phyloP scores from a whole-genome alignment of 805 yeast genomes.

The Teunomyces tritomae region DNA sequence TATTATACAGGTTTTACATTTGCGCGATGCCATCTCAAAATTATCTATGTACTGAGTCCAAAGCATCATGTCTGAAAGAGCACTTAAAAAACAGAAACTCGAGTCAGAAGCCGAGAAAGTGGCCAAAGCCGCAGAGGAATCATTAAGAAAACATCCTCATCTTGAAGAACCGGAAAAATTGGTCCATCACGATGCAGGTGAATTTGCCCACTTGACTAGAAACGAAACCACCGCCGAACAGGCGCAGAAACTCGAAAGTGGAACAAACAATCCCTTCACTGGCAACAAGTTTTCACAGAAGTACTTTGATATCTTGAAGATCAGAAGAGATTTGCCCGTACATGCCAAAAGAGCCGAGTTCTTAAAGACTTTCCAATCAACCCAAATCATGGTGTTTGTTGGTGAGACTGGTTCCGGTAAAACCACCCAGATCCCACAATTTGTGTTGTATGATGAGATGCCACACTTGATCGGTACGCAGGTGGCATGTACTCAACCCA shows the following conservation, averaged over 20 bases:
- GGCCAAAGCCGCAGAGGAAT: slow-evolving; percentile 66
- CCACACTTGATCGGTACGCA: slow-evolving; percentile 81
- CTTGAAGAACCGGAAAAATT: slow-evolving; percentile 31
- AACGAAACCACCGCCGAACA: slow-evolving; percentile 65
- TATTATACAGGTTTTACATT: too few relatives aligned
- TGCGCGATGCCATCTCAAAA: slow-evolving; percentile 4
- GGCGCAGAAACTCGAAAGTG: slow-evolving; percentile 59
- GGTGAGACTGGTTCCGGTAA: slow-evolving; percentile 99
- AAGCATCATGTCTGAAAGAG: slow-evolving; percentile 29
- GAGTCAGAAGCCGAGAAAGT: slow-evolving; percentile 60
- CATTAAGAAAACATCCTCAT: slow-evolving; percentile 48
- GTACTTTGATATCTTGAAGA: slow-evolving; percentile 74
- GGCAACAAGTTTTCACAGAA: slow-evolving; percentile 59
- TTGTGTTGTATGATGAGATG: slow-evolving; percentile 87
- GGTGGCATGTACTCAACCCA: slow-evolving; percentile 95
- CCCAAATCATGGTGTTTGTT: slow-evolving; percentile 95
- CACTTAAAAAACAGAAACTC: slow-evolving; percentile 48
- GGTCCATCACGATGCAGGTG: slow-evolving; percentile 64
- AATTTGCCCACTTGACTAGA: slow-evolving; percentile 52
- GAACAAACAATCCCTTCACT: slow-evolving; percentile 73
- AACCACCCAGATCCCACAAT: slow-evolving; percentile 97
- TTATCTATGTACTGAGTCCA: slow-evolving; percentile 10
- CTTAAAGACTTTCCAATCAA: slow-evolving; percentile 72
- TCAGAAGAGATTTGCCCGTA: slow-evolving; percentile 86
- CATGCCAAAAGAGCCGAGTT: slow-evolving; percentile 92